These are phyloP conservation scores for Sarcomyxa edulis DNA, from an alignment of 768 basidiomycete species.

Conservation along the genomic window DNA sequence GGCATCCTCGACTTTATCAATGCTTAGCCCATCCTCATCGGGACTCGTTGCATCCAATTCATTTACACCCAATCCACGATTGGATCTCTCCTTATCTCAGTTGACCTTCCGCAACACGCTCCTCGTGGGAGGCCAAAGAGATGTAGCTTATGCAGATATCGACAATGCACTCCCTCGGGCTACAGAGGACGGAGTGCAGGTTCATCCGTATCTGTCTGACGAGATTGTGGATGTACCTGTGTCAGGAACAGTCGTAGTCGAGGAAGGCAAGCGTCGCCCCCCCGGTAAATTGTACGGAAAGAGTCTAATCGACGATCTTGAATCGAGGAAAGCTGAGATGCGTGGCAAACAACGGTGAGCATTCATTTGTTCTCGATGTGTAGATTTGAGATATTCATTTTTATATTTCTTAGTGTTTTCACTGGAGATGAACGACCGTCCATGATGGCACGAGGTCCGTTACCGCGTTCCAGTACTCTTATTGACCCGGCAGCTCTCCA, in stretches of 20 bases:
- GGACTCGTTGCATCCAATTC: conserved; percentile 45
- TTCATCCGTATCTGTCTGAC: conserved; percentile 38
- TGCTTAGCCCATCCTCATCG: conserved; percentile 24
- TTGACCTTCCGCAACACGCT: conserved; percentile 83
- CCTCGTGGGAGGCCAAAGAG: conserved; percentile 60
- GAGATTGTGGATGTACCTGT: conserved; percentile 30
- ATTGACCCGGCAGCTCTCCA: conserved; percentile 67
- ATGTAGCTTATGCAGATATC: conserved; percentile 56
- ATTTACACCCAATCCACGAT: conserved; percentile 74
- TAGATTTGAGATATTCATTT: background rate
- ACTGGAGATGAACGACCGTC: conserved; percentile 84
- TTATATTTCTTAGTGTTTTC: conserved; percentile 57
- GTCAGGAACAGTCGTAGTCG: conserved; percentile 12
- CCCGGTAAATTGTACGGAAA: conserved; percentile 84
- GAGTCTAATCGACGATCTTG: conserved; percentile 88
- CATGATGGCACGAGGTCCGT: conserved; percentile 78
- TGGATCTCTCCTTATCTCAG: conserved; percentile 71
- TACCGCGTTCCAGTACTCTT: conserved; percentile 56
- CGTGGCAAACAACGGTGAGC: conserved; percentile 77
- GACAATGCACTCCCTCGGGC: conserved; percentile 65
- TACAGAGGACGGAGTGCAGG: conserved; percentile 73
- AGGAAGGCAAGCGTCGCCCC: conserved; percentile 40
- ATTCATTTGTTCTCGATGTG: background rate
- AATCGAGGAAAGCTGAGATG: conserved; percentile 77
- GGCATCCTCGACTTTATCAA: conserved; percentile 32